Evolutionary conservation across 306 rosid genomes (phyloP).

Genomic region (Prunus fruticosa): DNA sequence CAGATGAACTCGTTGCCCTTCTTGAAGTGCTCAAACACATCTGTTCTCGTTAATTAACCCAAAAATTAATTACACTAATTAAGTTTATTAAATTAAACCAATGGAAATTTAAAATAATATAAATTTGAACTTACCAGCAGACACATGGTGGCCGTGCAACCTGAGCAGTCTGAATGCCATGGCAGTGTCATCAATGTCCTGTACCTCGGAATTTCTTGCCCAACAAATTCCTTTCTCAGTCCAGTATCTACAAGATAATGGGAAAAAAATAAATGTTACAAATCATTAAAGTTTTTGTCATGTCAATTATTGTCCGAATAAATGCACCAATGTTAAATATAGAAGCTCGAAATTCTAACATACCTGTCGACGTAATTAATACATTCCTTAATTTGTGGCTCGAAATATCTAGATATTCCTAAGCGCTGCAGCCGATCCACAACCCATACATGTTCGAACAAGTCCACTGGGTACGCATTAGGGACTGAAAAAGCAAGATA

Average conservation of each 20-base stretch:
- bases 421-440: slow-evolving; percentile 82
- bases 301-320: too few species aligned
- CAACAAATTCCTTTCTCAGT: slow-evolving; percentile 74
- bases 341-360: too few species aligned
- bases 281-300: too few species aligned
- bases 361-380: slow-evolving; percentile 61
- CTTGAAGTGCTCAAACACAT: slow-evolving; percentile 74
- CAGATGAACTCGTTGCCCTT: slow-evolving; percentile 73
- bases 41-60: slow-evolving; percentile 25
- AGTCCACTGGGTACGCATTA: slow-evolving; percentile 75
- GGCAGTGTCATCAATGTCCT: slow-evolving; percentile 80
- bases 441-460: slow-evolving; percentile 84
- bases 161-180: slow-evolving; percentile 84
- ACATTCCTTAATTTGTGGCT: slow-evolving; percentile 59
- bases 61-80: neutral
- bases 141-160: slow-evolving; percentile 59
- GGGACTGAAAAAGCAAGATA: slow-evolving; percentile 48
- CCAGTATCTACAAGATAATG: slow-evolving; percentile 50
- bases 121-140: slow-evolving; percentile 42
- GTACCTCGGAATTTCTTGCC: slow-evolving; percentile 74
- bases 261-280: neutral
- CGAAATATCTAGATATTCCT: slow-evolving; percentile 68
- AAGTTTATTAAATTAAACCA: neutral
- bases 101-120: neutral
- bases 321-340: too few species aligned